phyloP scores from a whole-genome alignment of 1,139 yeast genomes.

The Geotrichum australiense region DNA sequence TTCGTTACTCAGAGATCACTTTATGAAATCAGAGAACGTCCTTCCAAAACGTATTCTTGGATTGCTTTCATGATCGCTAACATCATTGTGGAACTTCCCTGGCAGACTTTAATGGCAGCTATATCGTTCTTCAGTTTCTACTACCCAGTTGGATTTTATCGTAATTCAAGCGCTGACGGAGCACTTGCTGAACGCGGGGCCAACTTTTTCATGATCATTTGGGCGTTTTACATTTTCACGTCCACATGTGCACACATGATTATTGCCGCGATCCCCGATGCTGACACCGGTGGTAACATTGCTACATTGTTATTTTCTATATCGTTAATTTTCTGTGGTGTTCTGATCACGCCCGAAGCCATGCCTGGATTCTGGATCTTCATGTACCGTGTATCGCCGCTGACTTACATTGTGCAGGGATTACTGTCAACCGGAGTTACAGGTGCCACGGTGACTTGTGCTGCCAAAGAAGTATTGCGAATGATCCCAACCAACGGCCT shows the following conservation, averaged over 20 bases:
- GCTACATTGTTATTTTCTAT: conserved; percentile 57
- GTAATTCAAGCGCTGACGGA: conserved; percentile 44
- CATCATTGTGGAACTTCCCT: conserved; percentile 66
- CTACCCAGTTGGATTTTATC: conserved; percentile 61
- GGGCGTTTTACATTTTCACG: conserved; percentile 51
- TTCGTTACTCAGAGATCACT: conserved; percentile 67
- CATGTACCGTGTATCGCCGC: conserved; percentile 66
- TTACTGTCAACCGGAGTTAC: conserved; percentile 49
- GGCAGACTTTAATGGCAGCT: conserved; percentile 61
- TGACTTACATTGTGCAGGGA: conserved; percentile 58
- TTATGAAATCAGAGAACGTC: conserved; percentile 88
- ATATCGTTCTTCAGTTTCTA: conserved; percentile 68
- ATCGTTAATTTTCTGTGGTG: conserved; percentile 77
- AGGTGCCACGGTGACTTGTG: conserved; percentile 50
- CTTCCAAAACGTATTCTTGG: conserved; percentile 63
- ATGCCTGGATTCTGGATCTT: conserved; percentile 62
- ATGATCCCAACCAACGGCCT: conserved; percentile 53
- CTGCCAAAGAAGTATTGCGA: conserved; percentile 42
- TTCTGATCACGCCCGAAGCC: conserved; percentile 50
- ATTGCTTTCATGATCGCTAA: conserved; percentile 54
- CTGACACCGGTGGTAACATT: conserved; percentile 69
- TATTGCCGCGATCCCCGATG: conserved; percentile 55
- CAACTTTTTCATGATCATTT: conserved; percentile 52
- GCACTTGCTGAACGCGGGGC: conserved; percentile 63
- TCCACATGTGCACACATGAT: conserved; percentile 59